Percentiles rank a stretch among this genome's conserved stretches.
These are phyloP conservation scores for Melanogaster broomeanus DNA, from an alignment of 768 basidiomycete species.

Conservation along the genomic window DNA sequence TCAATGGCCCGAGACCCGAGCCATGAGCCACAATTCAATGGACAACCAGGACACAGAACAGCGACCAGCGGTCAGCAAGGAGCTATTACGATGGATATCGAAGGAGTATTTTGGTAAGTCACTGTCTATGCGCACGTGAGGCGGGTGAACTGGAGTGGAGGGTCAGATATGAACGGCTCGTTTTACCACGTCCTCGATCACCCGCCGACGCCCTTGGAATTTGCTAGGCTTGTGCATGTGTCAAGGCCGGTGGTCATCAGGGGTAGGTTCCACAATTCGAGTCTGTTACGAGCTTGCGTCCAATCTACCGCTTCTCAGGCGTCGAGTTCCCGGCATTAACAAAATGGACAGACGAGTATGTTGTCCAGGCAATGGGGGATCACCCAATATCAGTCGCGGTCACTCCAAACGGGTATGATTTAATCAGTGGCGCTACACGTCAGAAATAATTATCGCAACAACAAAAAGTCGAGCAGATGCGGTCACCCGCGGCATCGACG, in stretches of 20 bases:
- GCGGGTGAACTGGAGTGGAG: not conserved
- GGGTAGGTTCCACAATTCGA: conserved; percentile 41
- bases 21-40: conserved; percentile 4
- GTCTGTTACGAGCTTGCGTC: not conserved
- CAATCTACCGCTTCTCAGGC: conserved; percentile 36
- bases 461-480: conserved; percentile 72
- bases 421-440: not conserved
- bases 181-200: conserved; percentile 48
- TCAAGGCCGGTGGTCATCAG: conserved; percentile 75
- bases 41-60: conserved; percentile 12
- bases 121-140: not conserved
- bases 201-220: conserved; percentile 69
- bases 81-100: conserved; percentile 37
- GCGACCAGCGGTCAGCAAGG: conserved; percentile 12
- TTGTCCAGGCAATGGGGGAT: conserved; percentile 55
- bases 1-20: no score
- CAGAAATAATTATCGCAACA: conserved; percentile 14
- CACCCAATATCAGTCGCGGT: conserved; percentile 68
- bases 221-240: conserved; percentile 64
- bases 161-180: conserved; percentile 59
- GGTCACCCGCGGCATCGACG: conserved; percentile 53
- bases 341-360: conserved; percentile 69
- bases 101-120: conserved; percentile 37
- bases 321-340: conserved; percentile 45
- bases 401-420: conserved; percentile 78